Evolutionary conservation across 805 yeast genomes (phyloP), one percentile per base, ranked within the genome.

Genomic region (Clavispora fructus): DNA sequence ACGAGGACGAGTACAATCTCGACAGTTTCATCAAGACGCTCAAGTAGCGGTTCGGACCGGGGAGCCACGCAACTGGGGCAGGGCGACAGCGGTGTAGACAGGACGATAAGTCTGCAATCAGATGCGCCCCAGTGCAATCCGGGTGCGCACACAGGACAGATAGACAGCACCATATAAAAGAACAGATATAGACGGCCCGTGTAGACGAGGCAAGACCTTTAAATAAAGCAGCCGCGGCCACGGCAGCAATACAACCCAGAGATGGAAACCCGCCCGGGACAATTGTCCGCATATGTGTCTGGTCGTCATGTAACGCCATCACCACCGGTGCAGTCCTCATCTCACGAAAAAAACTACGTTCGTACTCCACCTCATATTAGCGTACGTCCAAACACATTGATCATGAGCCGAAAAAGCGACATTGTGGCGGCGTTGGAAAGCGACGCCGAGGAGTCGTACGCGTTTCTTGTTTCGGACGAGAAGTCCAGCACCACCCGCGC

Each of bases 1-100:
- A 94, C 60, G 96, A 91, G 53, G 99, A 94, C 60, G 99, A 94
- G 71, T 94, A 94, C 66, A 88, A 94, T 60, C 79, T 94, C 67
- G 97, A 92, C 64, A 81, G 85, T 44, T 94, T 94, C 64, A 92
- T 94, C 67, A 87, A 87, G 69, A 85, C 86, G 26, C 75, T 88
- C 51, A 78, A 77, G 54, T 79, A 55, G 25, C 4, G n/a, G 2
- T 6, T 12, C 5, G 14, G 16, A 19, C 23, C 23, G 5, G 3
- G 5, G 23, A 4, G 23, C 23, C 23, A 5, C 5, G 23, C 5
- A 4, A 19, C 23, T 19, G 23, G 29, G 32, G 14, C 3, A 6
- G 32, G 14, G 32, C 10, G 32, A 4, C 7, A 27, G 6, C 29
- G 12, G 32, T 29, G 14, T 13, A 19, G 23, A 19, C 23, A 19